Conservation (phyloP, 108 stramenopile species). For the Cyclotella distinguenda region DNA sequence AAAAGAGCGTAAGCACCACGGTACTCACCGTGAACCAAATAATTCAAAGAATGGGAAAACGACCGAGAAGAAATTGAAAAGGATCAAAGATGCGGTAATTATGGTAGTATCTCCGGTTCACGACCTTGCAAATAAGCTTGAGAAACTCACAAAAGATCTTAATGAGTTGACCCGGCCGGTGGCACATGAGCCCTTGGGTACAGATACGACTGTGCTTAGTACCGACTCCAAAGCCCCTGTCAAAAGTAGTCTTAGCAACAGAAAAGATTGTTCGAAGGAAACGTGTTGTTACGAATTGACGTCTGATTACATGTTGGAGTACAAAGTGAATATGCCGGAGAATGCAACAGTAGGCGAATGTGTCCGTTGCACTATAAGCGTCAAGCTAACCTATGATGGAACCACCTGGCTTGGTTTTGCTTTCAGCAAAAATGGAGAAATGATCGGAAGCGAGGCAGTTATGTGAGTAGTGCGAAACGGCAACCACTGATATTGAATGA, state of each 20-base stretch:
- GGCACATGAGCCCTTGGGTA: neutral
- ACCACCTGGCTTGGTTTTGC: conserved; percentile 51
- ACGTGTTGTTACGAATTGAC: conserved; percentile 2
- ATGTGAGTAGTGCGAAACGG: conserved; percentile 19
- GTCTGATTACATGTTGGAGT: conserved; percentile 3
- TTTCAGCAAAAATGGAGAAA: conserved; percentile 33
- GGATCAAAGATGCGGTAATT: neutral
- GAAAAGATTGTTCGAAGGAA: conserved; percentile 7
- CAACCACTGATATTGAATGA: too few species aligned
- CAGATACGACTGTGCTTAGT: too few species aligned
- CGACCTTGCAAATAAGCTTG: neutral
- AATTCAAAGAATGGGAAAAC: neutral
- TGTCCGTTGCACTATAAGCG: conserved; percentile 1
- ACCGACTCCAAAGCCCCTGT: too few species aligned
- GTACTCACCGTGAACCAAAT: too few species aligned
- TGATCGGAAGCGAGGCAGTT: conserved; percentile 56
- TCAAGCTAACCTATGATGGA: conserved; percentile 20
- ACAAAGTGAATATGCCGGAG: conserved; percentile 12
- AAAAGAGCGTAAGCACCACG: too few species aligned
- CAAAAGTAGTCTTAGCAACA: too few species aligned
- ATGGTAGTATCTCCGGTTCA: neutral
- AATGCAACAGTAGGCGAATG: conserved; percentile 6
- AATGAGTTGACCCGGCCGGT: neutral
- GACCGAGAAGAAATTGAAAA: conserved; percentile 2
- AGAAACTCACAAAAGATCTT: neutral